These are phyloP conservation scores for Candida sakaeoensis DNA, from an alignment of 805 yeast species.

Conservation along the genomic window DNA sequence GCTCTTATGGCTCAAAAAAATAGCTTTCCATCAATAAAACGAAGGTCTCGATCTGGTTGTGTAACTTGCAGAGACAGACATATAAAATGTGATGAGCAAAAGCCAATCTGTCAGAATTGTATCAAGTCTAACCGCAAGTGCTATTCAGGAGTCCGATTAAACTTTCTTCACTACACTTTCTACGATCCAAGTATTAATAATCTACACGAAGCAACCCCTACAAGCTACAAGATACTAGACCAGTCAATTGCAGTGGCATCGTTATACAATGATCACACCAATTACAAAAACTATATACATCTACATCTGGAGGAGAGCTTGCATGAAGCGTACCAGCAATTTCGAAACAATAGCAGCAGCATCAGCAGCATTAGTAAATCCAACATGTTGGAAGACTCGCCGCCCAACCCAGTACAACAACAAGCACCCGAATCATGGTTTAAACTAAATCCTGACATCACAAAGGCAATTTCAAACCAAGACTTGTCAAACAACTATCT, in stretches of 20 bases:
- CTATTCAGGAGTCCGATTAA: conserved; percentile 43
- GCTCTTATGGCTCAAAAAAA: conserved; percentile 22
- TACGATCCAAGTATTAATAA: conserved; percentile 29
- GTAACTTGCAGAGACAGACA: conserved; percentile 62
- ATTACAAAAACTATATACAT: conserved; percentile 29
- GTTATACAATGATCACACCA: conserved; percentile 32
- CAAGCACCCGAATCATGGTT: background rate
- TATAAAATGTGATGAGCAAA: conserved; percentile 64
- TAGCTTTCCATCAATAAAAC: conserved; percentile 23
- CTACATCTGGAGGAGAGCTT: conserved; percentile 30
- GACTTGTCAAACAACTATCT: background rate
- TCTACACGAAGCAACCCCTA: background rate
- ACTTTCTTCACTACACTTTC: conserved; percentile 40
- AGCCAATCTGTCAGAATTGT: conserved; percentile 59
- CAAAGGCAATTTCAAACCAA: background rate
- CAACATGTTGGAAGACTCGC: too few species aligned
- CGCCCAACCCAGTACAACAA: background rate
- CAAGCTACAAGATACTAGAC: conserved; percentile 28
- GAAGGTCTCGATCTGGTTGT: conserved; percentile 50
- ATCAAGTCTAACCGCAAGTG: conserved; percentile 47
- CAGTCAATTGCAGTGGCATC: conserved; percentile 42
- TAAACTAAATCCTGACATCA: background rate
- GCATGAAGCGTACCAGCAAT: conserved; percentile 28
- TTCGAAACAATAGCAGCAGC: conserved; percentile 18
- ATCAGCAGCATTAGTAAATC: too few species aligned